phyloP scores from a whole-genome alignment of 768 basidiomycete genomes.

The Leccinellum rugosiceps region DNA sequence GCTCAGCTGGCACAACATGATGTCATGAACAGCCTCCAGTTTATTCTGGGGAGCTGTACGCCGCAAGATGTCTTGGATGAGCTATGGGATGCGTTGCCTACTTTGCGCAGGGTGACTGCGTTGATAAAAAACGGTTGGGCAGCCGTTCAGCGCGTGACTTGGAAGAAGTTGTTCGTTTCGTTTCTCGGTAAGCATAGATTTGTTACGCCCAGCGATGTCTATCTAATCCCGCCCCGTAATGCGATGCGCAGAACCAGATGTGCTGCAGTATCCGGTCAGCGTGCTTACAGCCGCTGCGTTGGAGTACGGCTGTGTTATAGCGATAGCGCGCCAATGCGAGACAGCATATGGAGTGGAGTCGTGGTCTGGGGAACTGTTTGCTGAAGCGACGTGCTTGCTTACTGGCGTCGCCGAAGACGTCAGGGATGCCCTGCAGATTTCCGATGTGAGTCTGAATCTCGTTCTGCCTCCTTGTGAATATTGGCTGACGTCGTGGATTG shows the following conservation, averaged over 20 bases:
- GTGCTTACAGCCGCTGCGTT: conserved; percentile 53
- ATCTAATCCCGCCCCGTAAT: not conserved
- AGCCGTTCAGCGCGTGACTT: conserved; percentile 42
- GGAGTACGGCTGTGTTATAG: conserved; percentile 38
- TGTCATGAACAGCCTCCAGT: conserved; percentile 45
- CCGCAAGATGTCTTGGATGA: conserved; percentile 51
- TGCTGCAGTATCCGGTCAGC: conserved; percentile 50
- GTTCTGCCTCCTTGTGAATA: too few relatives aligned
- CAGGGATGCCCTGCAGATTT: conserved; percentile 23
- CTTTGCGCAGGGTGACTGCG: conserved; percentile 41
- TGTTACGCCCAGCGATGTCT: not conserved
- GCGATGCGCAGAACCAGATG: conserved; percentile 43
- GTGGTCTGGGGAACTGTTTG: conserved; percentile 7
- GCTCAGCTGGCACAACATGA: conserved; percentile 54
- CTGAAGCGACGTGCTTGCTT: conserved; percentile 9
- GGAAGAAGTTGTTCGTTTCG: conserved; percentile 47
- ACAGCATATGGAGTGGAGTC: not conserved
- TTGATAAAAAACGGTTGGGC: conserved; percentile 43
- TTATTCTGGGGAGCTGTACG: conserved; percentile 51
- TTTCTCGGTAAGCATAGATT: conserved; percentile 32
- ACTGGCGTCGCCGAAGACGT: conserved; percentile 23
- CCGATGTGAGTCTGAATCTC: conserved; percentile 12
- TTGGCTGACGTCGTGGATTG: conserved; percentile 5
- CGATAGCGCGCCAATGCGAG: conserved; percentile 36
- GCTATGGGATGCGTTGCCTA: conserved; percentile 53